These are phyloP conservation scores for Ceratocystis destructans DNA, from an alignment of 2,329 filamentous ascomycete species.

Conservation along the genomic window DNA sequence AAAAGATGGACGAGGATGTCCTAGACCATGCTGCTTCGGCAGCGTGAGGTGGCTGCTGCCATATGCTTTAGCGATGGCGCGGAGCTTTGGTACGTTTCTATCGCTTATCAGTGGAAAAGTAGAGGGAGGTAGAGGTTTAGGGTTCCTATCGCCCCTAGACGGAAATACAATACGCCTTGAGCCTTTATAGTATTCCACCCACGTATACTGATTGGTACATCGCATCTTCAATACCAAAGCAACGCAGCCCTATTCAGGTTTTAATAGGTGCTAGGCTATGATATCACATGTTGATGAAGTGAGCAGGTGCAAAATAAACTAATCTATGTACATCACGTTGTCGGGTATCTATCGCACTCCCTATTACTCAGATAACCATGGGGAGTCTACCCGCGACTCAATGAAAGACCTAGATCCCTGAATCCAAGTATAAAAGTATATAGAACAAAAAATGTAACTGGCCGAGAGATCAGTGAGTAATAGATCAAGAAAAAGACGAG, in stretches of 20 bases:
- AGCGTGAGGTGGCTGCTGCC: background rate
- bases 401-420: background rate
- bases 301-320: too few species aligned
- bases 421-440: background rate
- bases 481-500: background rate
- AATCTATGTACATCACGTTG: background rate
- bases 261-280: too few species aligned
- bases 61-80: too few species aligned
- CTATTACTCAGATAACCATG: background rate
- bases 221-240: too few species aligned
- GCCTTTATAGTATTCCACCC: background rate
- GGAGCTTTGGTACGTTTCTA: background rate
- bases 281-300: too few species aligned
- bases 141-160: background rate
- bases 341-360: background rate
- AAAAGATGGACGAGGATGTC: constrained; percentile 76
- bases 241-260: too few species aligned
- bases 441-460: background rate
- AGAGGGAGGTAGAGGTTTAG: background rate
- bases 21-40: constrained; percentile 30
- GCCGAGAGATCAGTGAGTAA: background rate
- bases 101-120: background rate
- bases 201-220: background rate
- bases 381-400: background rate
- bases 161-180: constrained; percentile 4